Conservation (phyloP, 1,284 basidiomycete species). For the Moniliophthora roreri region DNA sequence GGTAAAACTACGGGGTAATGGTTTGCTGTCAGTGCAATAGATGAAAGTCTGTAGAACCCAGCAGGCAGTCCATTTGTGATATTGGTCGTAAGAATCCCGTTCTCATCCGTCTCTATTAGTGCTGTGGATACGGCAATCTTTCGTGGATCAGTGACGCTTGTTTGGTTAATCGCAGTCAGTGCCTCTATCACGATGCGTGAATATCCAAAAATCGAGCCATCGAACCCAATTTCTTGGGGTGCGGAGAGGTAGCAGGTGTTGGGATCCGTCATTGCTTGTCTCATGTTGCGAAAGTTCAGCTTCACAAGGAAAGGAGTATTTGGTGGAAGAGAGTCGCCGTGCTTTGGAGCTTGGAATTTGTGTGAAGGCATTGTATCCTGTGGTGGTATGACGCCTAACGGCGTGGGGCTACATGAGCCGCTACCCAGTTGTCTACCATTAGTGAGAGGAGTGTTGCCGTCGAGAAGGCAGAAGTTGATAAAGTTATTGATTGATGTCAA, state of each 20-base stretch:
- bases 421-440: not conserved
- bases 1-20: not conserved
- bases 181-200: not conserved
- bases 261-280: not conserved
- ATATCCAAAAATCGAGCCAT: not conserved
- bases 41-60: not conserved
- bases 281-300: not conserved
- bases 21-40: not conserved
- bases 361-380: not conserved
- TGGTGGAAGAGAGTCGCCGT: not conserved
- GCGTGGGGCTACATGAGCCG: not conserved
- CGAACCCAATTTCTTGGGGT: not conserved
- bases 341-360: not conserved
- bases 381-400: not conserved
- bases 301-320: not conserved
- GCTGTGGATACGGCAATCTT: not conserved
- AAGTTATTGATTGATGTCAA: conserved; percentile 6
- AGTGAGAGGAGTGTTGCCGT: not conserved
- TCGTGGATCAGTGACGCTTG: not conserved
- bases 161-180: not conserved
- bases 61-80: not conserved
- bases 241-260: not conserved
- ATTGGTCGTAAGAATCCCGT: not conserved
- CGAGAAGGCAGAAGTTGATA: conserved; percentile 4
- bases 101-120: not conserved